Base-by-base conservation (phyloP, 306 rosid genomes). In the Castanospermum australe region DNA sequence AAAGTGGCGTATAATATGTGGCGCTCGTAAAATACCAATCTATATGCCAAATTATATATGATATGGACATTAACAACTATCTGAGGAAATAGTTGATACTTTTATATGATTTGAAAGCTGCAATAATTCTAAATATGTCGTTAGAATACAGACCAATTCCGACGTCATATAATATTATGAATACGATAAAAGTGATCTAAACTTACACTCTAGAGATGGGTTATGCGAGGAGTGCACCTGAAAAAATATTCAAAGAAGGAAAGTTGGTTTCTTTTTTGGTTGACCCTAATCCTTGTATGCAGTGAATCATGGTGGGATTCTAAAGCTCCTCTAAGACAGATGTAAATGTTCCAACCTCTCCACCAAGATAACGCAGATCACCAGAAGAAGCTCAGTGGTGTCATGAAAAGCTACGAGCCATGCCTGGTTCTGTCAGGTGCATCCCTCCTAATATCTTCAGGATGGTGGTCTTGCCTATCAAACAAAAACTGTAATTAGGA, bases 351-450 rank as follows among this genome's bases (percentile, higher is more conserved):
- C 63, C 25, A 77, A 88, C 89, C 92, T 88, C 94, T 61, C 94
- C 90, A 1, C 90, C 92, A 8, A 88, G 89, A 83, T 90, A 90
- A 8, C 83, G 78, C 21, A 90, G 94, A 67, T 90, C 90, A 67
- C 92, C 90, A 74, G 92, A 90, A 56, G 81, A 78, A 48, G 83
- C 82, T 50, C 79, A 38, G 68, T 50, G 21, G 94, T 90, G 81
- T 90, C 89, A 51, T 90, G 92, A 79, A 90, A 90, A 6, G 94
- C 92, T 15, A 1, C 88, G 89, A 76, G 88, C 90, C 94, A 88
- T 90, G 75, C 57, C 80, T 21, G 89, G 94, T 30, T 90, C 92
- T 61, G 86, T 92, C 94, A 90, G 78, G 86, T 90, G 92, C 90
- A 88, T 90, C n/a, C 92, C 92, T 57, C 90, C 94, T 78, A 90